Evolutionary conservation across 768 basidiomycete genomes (phyloP), one percentile per base, ranked within the genome.

Genomic region (Termitomyces bulborhizus): DNA sequence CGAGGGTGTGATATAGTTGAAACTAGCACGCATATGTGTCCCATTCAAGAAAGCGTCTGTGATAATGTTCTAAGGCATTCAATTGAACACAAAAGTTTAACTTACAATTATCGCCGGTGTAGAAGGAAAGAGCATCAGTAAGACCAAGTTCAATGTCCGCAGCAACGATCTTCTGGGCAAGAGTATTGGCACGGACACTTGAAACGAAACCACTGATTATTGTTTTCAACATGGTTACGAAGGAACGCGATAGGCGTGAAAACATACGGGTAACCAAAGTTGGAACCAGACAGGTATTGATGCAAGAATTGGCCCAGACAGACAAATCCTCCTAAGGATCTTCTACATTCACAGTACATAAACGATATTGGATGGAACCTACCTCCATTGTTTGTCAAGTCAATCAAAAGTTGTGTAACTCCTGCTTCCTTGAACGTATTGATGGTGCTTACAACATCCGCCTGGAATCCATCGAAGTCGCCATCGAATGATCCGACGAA

Each of bases 361-460:
- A 39, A 41, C 49, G 26, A 26, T 21, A 32, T 42, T 16, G 27
- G 9, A 13, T 15, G 39, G 55, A 29, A 3, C 75, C n/a, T 44
- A 78, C 84, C 84, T 53, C 78, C 80, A 59, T 87, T 87, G 63
- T 84, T 81, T 12, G 79, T 79, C 34, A 84, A 63, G 63, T 86
- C 84, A 40, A 86, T 73, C 24, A 86, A 59, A 11, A 85, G 65
- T 32, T 73, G 75, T 0, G 71, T 76, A 11, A 83, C 78, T 3
- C 79, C 79, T 1, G 74, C 71, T 0, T 63, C 57, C 57, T 81
- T 66, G 69, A 86, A 80, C 3, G 72, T 62, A 1, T 60, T 60
- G 55, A 84, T 65, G 1, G 79, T 74, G 6, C 76, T 68, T 0
- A 71, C 73, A 0, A 76, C 71, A 57, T 85, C 82, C 0, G 63